A percentile compares a stretch with the other conserved stretches of the same genome.
Conservation (phyloP, 192 early-diverging fungal genomes). For the Rhizoclosmatium globosum region DNA sequence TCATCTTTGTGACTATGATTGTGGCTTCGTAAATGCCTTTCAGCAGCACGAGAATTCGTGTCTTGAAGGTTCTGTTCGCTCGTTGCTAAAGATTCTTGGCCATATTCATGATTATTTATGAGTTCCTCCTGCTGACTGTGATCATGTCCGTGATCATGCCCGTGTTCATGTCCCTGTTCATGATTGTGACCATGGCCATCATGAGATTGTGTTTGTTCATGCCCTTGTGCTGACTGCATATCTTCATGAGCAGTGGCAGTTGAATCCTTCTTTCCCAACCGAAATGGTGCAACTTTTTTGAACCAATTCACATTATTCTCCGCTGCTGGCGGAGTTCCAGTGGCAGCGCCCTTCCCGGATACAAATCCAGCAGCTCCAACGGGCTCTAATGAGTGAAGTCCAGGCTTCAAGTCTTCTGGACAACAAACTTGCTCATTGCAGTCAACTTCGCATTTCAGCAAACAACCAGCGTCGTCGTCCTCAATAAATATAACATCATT, state of each 20-base stretch:
- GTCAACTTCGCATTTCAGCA: constrained; percentile 23
- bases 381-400: background rate
- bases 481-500: background rate
- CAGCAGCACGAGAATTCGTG: no score
- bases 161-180: no score
- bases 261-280: constrained; percentile 17
- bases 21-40: no score
- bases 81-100: no score
- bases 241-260: background rate
- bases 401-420: constrained; percentile 2
- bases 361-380: no score
- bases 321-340: background rate
- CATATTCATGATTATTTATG: no score
- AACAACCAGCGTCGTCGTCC: constrained; percentile 15
- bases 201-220: background rate
- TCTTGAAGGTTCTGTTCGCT: no score
- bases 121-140: background rate
- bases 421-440: constrained; percentile 31
- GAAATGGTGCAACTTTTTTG: constrained; percentile 13
- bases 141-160: background rate
- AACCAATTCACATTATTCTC: constrained; percentile 1
- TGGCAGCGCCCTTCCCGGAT: no score
- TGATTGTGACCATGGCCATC: background rate
- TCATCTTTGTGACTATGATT: no score
- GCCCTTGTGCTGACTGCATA: background rate